Conservation (phyloP, 148 eudicot species). For the Drosera capensis region DNA sequence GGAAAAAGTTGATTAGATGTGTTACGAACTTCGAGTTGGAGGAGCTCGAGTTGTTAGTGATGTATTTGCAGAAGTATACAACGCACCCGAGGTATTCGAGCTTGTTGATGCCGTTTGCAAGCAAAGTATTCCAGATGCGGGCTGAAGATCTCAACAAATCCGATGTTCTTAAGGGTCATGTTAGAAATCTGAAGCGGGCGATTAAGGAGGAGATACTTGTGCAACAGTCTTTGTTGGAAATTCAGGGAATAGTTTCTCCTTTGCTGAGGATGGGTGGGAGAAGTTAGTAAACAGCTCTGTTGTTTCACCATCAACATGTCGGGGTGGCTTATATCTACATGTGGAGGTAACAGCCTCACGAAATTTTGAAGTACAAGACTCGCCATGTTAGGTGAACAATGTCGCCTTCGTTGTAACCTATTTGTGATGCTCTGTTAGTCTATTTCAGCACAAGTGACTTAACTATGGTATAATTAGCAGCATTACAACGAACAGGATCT, state of each 20-base stretch:
- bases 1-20: slow-evolving; percentile 55
- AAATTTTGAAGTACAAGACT: too few species aligned
- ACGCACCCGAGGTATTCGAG: slow-evolving; percentile 62
- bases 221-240: slow-evolving; percentile 65
- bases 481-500: too few species aligned
- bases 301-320: too few species aligned
- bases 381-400: too few species aligned
- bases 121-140: slow-evolving; percentile 61
- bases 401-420: too few species aligned
- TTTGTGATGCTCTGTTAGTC: too few species aligned
- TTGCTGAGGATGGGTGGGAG: slow-evolving; percentile 72
- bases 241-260: slow-evolving; percentile 86
- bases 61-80: slow-evolving; percentile 53
- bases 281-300: slow-evolving; percentile 28
- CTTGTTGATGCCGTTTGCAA: slow-evolving; percentile 48
- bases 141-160: slow-evolving; percentile 51
- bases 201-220: slow-evolving; percentile 69
- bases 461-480: too few species aligned
- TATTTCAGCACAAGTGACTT: too few species aligned
- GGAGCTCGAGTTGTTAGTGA: slow-evolving; percentile 58
- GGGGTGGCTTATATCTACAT: too few species aligned
- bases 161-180: slow-evolving; percentile 30
- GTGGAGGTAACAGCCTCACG: too few species aligned
- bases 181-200: slow-evolving; percentile 54
- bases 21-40: slow-evolving; percentile 49